A percentile compares a stretch with the other conserved stretches of the same genome.
Conservation (phyloP, 352 stramenopile genomes). For the Phytophthora podocarpi region DNA sequence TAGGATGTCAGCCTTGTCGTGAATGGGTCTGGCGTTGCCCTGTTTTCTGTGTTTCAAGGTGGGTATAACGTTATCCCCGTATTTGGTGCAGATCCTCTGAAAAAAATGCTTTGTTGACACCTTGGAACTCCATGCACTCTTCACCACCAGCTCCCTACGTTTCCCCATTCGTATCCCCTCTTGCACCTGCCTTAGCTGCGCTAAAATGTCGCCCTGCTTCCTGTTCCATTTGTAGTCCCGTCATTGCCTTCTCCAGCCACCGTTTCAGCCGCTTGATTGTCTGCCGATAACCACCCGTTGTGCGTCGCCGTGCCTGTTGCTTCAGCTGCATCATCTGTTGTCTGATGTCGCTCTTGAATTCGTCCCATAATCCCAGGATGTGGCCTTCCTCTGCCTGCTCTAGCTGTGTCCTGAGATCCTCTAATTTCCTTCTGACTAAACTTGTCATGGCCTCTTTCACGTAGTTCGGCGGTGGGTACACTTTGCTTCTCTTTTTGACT, state of each 20-base stretch:
- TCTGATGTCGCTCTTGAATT: neutral
- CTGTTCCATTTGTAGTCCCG: too few relatives aligned
- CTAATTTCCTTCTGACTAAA: neutral
- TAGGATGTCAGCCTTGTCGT: constrained; percentile 2
- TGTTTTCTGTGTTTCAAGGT: neutral
- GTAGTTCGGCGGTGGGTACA: neutral
- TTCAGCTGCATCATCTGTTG: neutral
- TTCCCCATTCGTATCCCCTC: too few relatives aligned
- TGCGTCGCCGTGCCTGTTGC: neutral
- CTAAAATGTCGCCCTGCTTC: too few relatives aligned
- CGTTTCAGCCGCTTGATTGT: neutral
- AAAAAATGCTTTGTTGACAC: neutral
- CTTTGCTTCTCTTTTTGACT: neutral
- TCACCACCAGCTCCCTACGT: too few relatives aligned
- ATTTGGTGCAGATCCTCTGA: neutral
- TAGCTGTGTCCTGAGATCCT: neutral
- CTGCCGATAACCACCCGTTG: neutral
- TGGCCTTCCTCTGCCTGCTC: neutral
- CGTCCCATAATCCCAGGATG: neutral
- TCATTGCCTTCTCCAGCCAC: neutral
- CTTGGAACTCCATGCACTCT: neutral
- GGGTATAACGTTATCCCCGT: neutral
- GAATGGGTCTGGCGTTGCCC: neutral
- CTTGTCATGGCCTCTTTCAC: neutral
- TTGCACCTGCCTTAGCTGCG: too few relatives aligned